Percentiles rank a stretch among this genome's conserved stretches.
Evolutionary conservation across 768 basidiomycete genomes (phyloP).

Genomic region (Mycena sanguinolenta): DNA sequence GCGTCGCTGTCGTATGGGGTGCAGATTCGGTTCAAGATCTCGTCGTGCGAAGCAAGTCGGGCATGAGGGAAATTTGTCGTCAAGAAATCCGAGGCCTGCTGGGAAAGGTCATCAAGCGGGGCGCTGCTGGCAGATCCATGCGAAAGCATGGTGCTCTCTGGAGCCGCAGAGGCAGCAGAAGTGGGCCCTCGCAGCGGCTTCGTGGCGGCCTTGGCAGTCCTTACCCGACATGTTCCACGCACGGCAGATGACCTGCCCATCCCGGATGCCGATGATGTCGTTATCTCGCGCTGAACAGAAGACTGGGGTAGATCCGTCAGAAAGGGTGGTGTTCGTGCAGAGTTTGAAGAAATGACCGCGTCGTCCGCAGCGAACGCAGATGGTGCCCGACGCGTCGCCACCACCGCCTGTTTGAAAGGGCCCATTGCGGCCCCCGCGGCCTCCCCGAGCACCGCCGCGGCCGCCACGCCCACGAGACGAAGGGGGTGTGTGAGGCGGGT

Average conservation of each 20-base stretch:
- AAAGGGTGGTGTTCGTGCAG: constrained; percentile 6
- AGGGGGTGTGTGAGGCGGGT: too few relatives aligned
- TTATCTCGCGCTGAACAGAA: not conserved
- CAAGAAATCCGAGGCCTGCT: constrained; percentile 11
- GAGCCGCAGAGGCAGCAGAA: constrained; percentile 6
- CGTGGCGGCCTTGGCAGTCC: not conserved
- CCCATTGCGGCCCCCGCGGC: not conserved
- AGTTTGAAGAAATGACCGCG: constrained; percentile 21
- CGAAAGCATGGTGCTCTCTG: not conserved
- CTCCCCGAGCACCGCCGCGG: not conserved
- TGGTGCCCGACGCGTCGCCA: not conserved
- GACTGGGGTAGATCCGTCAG: not conserved
- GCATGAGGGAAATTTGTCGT: not conserved
- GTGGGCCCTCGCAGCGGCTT: not conserved
- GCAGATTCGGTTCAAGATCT: not conserved
- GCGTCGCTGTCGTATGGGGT: constrained; percentile 12
- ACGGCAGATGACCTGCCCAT: too few relatives aligned
- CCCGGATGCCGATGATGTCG: constrained; percentile 5
- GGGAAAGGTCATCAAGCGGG: not conserved
- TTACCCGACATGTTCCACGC: constrained; percentile 29
- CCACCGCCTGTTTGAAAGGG: constrained; percentile 27
- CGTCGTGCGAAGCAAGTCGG: not conserved
- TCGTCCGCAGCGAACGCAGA: constrained; percentile 31
- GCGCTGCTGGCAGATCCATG: constrained; percentile 4
- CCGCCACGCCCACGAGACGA: too few relatives aligned